These are phyloP conservation scores for Thielaviopsis ethacetica DNA, from an alignment of 2,329 filamentous ascomycete species.

Conservation along the genomic window DNA sequence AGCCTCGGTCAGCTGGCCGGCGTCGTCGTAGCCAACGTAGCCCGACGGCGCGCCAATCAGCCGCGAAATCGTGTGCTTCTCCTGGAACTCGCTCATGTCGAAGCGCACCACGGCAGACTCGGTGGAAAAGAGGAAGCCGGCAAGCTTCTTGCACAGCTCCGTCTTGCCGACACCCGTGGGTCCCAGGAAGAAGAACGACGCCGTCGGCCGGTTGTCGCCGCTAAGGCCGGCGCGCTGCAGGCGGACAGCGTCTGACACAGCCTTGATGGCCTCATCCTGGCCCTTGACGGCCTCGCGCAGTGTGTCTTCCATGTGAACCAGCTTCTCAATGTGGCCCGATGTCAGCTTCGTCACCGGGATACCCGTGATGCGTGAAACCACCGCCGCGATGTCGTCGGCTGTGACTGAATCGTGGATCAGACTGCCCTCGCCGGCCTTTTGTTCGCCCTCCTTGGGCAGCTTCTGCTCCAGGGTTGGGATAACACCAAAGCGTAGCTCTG, in stretches of 20 bases:
- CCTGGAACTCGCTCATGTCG: slow-evolving; percentile 96
- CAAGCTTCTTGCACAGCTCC: slow-evolving; percentile 91
- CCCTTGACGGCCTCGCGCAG: slow-evolving; percentile 72
- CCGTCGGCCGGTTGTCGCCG: slow-evolving; percentile 78
- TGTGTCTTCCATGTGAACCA: slow-evolving; percentile 89
- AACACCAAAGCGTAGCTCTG: slow-evolving; percentile 72
- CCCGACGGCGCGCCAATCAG: slow-evolving; percentile 87
- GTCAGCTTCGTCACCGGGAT: slow-evolving; percentile 89
- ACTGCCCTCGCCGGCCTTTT: slow-evolving; percentile 23
- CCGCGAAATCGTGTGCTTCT: slow-evolving; percentile 88
- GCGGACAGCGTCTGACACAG: slow-evolving; percentile 82
- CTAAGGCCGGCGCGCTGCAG: slow-evolving; percentile 86
- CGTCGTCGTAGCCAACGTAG: slow-evolving; percentile 93
- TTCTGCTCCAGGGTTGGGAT: slow-evolving; percentile 71
- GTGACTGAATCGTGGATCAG: slow-evolving; percentile 92
- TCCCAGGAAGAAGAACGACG: slow-evolving; percentile 94
- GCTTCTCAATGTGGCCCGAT: slow-evolving; percentile 81
- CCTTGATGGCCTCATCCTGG: slow-evolving; percentile 82
- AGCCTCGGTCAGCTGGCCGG: slow-evolving; percentile 88
- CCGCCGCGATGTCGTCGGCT: slow-evolving; percentile 79
- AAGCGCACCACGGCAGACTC: slow-evolving; percentile 83
- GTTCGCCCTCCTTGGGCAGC: slow-evolving; percentile 56
- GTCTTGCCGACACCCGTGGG: slow-evolving; percentile 96
- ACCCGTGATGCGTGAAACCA: slow-evolving; percentile 81
- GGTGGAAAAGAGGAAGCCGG: slow-evolving; percentile 81